Evolutionary conservation across 2,329 filamentous ascomycete species (phyloP).

Genomic region (Erysiphe pisi): DNA sequence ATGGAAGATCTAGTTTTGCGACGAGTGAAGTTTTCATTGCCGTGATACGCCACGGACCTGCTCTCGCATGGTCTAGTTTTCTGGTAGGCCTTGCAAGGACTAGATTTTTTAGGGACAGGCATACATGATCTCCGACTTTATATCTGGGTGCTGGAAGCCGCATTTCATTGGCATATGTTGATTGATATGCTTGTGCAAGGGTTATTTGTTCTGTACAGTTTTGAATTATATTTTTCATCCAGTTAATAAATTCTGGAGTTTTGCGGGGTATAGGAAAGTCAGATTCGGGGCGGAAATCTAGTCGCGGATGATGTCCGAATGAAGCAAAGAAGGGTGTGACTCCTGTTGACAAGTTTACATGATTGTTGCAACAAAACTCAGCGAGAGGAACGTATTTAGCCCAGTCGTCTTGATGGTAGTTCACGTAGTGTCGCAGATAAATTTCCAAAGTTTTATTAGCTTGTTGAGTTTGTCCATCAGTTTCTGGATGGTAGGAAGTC

Average conservation of each 20-base stretch:
- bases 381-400: neutral
- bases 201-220: neutral
- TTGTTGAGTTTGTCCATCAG: neutral
- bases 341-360: neutral
- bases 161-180: neutral
- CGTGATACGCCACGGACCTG: too few species aligned
- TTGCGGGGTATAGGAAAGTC: neutral
- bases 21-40: neutral
- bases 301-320: neutral
- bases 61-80: too few species aligned
- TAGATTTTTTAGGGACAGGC: neutral
- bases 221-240: neutral
- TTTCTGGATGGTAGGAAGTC: neutral
- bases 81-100: too few species aligned
- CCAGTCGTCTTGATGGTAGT: conserved; percentile 15
- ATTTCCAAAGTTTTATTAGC: neutral
- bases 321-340: conserved; percentile 4
- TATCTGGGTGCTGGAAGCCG: neutral
- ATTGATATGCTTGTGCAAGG: neutral
- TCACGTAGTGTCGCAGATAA: neutral
- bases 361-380: neutral
- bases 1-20: neutral
- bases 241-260: neutral
- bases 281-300: neutral
- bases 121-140: neutral